A percentile compares a stretch with the other conserved stretches of the same genome.
Conservation (phyloP, 2,329 filamentous ascomycete genomes). For the Domatiomyces globalis region DNA sequence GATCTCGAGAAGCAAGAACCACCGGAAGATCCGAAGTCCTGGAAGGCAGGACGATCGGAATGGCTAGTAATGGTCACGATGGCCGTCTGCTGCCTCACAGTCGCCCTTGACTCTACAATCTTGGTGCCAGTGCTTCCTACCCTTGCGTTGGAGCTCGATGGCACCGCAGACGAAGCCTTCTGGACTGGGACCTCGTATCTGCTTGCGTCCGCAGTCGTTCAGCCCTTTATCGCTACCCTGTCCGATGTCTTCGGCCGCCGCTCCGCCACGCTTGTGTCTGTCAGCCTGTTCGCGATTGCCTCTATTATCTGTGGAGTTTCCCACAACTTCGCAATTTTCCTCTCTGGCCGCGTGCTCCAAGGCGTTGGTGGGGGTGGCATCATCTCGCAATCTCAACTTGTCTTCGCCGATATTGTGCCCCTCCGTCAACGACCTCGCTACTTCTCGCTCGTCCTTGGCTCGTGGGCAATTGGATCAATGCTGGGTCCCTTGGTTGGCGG, state of each 20-base stretch:
- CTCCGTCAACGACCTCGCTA: constrained; percentile 22
- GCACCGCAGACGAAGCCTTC: constrained; percentile 29
- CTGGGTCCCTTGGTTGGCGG: constrained; percentile 27
- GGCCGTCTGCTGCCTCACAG: constrained; percentile 34
- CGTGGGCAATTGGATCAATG: constrained; percentile 22
- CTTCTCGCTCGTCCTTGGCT: constrained; percentile 22
- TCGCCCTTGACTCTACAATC: constrained; percentile 36
- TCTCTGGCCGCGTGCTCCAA: constrained; percentile 32
- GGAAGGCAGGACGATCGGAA: background rate
- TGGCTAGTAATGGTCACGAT: constrained; percentile 20
- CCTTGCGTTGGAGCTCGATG: constrained; percentile 23
- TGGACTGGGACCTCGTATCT: constrained; percentile 40
- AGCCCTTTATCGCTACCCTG: constrained; percentile 30
- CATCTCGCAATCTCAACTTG: constrained; percentile 28
- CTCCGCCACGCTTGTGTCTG: constrained; percentile 28
- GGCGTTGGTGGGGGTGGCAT: constrained; percentile 35
- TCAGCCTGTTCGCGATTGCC: constrained; percentile 34
- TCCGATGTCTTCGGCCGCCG: constrained; percentile 37
- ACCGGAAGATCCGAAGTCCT: background rate
- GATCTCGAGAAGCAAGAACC: background rate
- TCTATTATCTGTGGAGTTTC: constrained; percentile 31
- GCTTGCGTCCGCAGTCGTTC: constrained; percentile 29
- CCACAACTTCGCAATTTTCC: constrained; percentile 26
- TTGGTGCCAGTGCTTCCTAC: constrained; percentile 32
- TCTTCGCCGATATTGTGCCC: constrained; percentile 30